Evolutionary conservation across 805 yeast genomes (phyloP), one percentile per base, ranked within the genome.

Genomic region (Wickerhamiella azymoides): DNA sequence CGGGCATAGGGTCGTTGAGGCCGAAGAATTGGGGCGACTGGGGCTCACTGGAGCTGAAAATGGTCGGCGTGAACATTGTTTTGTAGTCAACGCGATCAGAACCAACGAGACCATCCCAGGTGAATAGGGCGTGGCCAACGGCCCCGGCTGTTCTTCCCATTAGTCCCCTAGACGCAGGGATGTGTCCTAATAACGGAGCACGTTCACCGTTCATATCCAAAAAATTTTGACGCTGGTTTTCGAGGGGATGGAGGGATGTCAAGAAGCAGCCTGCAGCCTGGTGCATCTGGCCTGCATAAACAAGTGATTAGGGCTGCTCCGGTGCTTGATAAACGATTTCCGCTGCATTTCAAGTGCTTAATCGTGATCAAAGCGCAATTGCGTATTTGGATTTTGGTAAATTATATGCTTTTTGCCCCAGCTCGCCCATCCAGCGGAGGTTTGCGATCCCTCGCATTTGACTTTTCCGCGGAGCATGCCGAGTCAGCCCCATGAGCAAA

Each of bases 101-200:
- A 16, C 95, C 95, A 11, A 85, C 53, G 36, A 83, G 56, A 8
- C 94, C 94, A 16, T 83, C 84, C 49, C 68, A 73, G 33, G 93
- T 81, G 50, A 92, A 74, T 66, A 76, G 35, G 11, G 46, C 27
- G 38, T 41, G 45, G 21, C 25, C 17, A 5, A 41, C 37, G 11
- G 37, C 27, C 5, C 33, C 33, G 33, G 33, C 33, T 13, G 33
- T 30, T 30, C 33, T 30, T 30, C 33, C 33, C 33, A 30, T 30
- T 3, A 30, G n/a, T 5, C 33, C 33, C n/a, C 33, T 10, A 6
- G 33, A 30, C 33, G 16, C 33, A 13, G 33, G 33, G 2, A 30
- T 13, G 33, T 30, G 33, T 30, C 33, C 33, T n/a, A 30, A n/a
- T n/a, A 30, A 13, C 33, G 33, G 33, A 30, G 8, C 33, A 30